phyloP scores from a whole-genome alignment of 345 rosid genomes.

The Citrus hindsii region DNA sequence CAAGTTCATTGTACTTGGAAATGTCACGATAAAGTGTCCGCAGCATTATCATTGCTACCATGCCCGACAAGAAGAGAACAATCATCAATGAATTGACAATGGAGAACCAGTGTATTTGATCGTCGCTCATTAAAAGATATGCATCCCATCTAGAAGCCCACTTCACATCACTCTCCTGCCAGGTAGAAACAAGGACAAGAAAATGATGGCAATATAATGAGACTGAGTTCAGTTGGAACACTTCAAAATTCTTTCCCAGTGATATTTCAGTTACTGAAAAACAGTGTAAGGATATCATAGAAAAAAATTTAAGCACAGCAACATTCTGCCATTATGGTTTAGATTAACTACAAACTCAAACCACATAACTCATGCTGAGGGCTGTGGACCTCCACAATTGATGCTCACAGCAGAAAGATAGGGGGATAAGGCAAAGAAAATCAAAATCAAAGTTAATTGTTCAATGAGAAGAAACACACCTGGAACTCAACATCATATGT shows the following conservation, averaged over 20 bases:
- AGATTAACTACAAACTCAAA: background rate
- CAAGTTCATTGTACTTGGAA: conserved; percentile 76
- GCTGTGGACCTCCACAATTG: background rate
- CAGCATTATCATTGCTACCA: conserved; percentile 86
- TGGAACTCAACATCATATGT: conserved; percentile 87
- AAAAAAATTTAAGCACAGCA: background rate
- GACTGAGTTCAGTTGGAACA: background rate
- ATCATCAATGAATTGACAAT: conserved; percentile 82
- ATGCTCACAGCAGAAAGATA: background rate
- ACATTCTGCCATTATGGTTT: background rate
- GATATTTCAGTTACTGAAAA: background rate
- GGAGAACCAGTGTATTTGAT: conserved; percentile 83
- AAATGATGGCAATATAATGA: conserved; percentile 8
- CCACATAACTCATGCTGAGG: background rate
- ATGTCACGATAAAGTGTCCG: conserved; percentile 80
- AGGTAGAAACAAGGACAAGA: conserved; percentile 7
- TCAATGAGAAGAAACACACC: conserved; percentile 39
- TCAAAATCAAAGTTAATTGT: background rate
- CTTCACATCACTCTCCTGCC: conserved; percentile 76
- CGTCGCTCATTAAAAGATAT: conserved; percentile 73
- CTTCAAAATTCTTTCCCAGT: background rate
- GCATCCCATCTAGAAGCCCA: conserved; percentile 96
- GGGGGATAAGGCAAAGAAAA: background rate
- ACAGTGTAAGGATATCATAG: background rate
- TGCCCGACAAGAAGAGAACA: conserved; percentile 77